Conservation (phyloP, 2,329 filamentous ascomycete species). For the Curvularia spicifera region DNA sequence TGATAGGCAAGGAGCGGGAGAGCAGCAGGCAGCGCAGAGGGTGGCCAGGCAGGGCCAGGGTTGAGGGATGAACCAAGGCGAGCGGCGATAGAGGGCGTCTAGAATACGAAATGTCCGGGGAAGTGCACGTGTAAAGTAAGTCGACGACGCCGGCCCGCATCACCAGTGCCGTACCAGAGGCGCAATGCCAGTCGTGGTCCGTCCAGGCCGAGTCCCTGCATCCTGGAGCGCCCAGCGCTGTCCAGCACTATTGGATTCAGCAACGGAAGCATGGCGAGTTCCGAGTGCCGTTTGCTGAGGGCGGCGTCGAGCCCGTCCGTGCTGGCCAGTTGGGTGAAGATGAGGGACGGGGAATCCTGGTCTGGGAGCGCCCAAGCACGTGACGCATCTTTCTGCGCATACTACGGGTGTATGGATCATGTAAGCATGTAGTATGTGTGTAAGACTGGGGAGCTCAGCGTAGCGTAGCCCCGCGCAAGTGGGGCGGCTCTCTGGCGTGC, state of each 20-base stretch:
- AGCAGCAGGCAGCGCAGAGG: neutral
- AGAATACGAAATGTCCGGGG: slow-evolving; percentile 10
- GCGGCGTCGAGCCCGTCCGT: neutral
- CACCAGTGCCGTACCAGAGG: slow-evolving; percentile 8
- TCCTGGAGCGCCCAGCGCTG: neutral
- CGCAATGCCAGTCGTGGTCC: neutral
- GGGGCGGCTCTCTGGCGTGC: slow-evolving; percentile 22
- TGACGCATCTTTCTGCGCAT: neutral
- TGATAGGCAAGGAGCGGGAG: neutral
- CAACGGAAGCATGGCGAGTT: neutral
- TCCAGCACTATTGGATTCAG: neutral
- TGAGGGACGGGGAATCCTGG: neutral
- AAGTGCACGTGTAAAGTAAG: slow-evolving; percentile 13
- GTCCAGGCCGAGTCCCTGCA: neutral
- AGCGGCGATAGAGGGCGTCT: slow-evolving; percentile 11
- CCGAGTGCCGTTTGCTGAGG: too few species aligned
- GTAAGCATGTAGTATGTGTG: neutral
- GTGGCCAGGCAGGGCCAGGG: slow-evolving; percentile 1
- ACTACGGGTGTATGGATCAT: neutral
- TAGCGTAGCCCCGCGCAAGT: slow-evolving; percentile 13
- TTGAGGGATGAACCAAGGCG: slow-evolving; percentile 11
- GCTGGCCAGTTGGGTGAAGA: neutral
- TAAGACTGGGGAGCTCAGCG: slow-evolving; percentile 10
- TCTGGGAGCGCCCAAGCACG: neutral
- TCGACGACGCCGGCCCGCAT: slow-evolving; percentile 12